Evolutionary conservation across 805 yeast species (phyloP), one percentile per base, ranked within the genome.

Genomic region (Torulaspora microellipsoides): DNA sequence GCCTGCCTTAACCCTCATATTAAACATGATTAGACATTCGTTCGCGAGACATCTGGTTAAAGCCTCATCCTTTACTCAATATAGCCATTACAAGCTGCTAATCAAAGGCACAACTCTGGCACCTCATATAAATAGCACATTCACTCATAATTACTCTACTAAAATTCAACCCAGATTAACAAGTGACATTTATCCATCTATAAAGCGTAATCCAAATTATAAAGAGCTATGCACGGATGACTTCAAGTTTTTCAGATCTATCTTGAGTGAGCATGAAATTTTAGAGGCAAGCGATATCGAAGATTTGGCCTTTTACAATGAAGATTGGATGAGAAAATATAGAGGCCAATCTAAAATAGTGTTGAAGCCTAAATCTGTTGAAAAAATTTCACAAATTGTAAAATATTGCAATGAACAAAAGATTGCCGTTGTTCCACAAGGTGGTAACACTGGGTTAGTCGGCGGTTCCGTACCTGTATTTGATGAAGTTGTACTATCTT

Each of bases 401-500:
- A 80, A 78, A 62, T 83, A 88, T 66, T 87, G 96, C 70, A 84
- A 85, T 59, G 85, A 81, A 27, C 66, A 80, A 38, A 77, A 75
- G 47, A 66, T 90, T 25, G 96, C 97, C 0, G 80, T 90, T 37
- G 95, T 88, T 8, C 97, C 98, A 12, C 97, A 91, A 68, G 96
- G 97, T 60, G 98, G 98, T 54, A 90, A 91, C 67, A 91, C 97
- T 1, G 96, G 96, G 23, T 74, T 90, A 36, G 98, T 90, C 33
- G 98, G 97, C 51, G 98, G 97, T 4, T 84, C 95, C 4, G 78
- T 82, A 14, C 96, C 97, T 0, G 82, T 90, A 0, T 90, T 88
- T 65, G 98, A 90, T 65, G 98, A 90, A 67, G 78, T 90, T 38
- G 76, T 90, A 17, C 54, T 90, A 17, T 83, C 88, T 2, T 68